These are phyloP conservation scores for Lasiodiplodia theobromae DNA, from an alignment of 2,329 filamentous ascomycete species.

Conservation along the genomic window DNA sequence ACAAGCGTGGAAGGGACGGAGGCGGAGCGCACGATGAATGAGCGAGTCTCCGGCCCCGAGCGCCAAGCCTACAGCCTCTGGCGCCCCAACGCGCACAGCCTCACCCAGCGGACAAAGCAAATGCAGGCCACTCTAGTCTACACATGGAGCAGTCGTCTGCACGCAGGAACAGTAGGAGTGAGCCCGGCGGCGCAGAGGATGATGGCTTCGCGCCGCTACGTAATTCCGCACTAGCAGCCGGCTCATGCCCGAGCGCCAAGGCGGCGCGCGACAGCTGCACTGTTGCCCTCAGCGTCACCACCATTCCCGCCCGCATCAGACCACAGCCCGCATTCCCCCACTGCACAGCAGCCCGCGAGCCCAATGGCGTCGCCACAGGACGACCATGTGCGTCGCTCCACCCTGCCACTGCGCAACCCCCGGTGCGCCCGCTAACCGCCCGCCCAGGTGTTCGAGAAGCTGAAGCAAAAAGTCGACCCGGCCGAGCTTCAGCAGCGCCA, in stretches of 20 bases:
- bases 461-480: slow-evolving; percentile 65
- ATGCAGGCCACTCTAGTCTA: not conserved
- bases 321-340: slow-evolving; percentile 8
- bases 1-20: slow-evolving; percentile 9
- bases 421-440: not conserved
- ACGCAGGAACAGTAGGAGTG: not conserved
- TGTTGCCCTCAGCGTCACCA: slow-evolving; percentile 23
- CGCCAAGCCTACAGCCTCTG: slow-evolving; percentile 7
- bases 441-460: slow-evolving; percentile 64
- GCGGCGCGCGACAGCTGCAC: slow-evolving; percentile 10
- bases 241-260: slow-evolving; percentile 9
- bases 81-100: not conserved
- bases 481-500: slow-evolving; percentile 66
- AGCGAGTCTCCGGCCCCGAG: slow-evolving; percentile 5
- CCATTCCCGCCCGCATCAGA: slow-evolving; percentile 4
- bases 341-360: slow-evolving; percentile 32
- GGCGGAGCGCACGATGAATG: slow-evolving; percentile 15
- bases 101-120: not conserved
- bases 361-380: slow-evolving; percentile 53
- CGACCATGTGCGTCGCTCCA: slow-evolving; percentile 54
- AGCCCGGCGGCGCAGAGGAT: not conserved
- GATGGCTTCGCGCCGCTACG: not conserved
- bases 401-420: slow-evolving; percentile 29
- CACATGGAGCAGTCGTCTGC: not conserved
- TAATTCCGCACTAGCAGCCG: slow-evolving; percentile 2